These are phyloP conservation scores for Penicillium atrosanguineum DNA, from an alignment of 495 filamentous ascomycete genomes.

Conservation along the genomic window DNA sequence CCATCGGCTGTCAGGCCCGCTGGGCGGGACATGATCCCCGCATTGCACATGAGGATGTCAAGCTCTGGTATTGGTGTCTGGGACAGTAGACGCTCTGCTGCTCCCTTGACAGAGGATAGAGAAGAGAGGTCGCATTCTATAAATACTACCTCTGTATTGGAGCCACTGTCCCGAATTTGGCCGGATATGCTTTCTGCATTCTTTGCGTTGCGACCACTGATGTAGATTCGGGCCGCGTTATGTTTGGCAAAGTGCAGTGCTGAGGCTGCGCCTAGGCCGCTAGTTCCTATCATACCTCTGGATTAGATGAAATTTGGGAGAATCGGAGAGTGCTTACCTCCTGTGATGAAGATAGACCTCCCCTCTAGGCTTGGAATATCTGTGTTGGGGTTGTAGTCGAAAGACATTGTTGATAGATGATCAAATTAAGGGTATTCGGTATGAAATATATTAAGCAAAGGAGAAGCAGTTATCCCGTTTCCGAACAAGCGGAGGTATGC, in stretches of 20 bases:
- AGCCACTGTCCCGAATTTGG: slow-evolving; percentile 35
- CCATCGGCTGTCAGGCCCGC: slow-evolving; percentile 55
- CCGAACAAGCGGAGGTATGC: no score
- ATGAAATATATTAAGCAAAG: no score
- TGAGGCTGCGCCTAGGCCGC: slow-evolving; percentile 59
- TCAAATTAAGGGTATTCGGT: no score
- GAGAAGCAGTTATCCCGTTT: no score
- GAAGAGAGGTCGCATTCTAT: slow-evolving; percentile 47
- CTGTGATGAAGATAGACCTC: slow-evolving; percentile 57
- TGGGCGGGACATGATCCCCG: slow-evolving; percentile 63
- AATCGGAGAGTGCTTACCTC: slow-evolving; percentile 36
- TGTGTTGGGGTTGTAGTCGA: slow-evolving; percentile 21
- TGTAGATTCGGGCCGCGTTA: slow-evolving; percentile 53
- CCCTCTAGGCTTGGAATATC: slow-evolving; percentile 54
- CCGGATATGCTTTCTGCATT: slow-evolving; percentile 45
- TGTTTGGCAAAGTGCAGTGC: slow-evolving; percentile 53
- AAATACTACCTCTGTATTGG: slow-evolving; percentile 32
- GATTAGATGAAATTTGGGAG: neutral
- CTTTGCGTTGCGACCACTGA: slow-evolving; percentile 50
- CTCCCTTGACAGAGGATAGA: slow-evolving; percentile 38
- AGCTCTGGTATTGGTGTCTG: slow-evolving; percentile 33
- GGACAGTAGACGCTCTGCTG: slow-evolving; percentile 32
- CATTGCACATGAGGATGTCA: slow-evolving; percentile 65
- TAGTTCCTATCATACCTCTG: slow-evolving; percentile 23
- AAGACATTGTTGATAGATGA: no score